phyloP scores from a whole-genome alignment of 805 yeast species.

The Debaryomyces maramus region DNA sequence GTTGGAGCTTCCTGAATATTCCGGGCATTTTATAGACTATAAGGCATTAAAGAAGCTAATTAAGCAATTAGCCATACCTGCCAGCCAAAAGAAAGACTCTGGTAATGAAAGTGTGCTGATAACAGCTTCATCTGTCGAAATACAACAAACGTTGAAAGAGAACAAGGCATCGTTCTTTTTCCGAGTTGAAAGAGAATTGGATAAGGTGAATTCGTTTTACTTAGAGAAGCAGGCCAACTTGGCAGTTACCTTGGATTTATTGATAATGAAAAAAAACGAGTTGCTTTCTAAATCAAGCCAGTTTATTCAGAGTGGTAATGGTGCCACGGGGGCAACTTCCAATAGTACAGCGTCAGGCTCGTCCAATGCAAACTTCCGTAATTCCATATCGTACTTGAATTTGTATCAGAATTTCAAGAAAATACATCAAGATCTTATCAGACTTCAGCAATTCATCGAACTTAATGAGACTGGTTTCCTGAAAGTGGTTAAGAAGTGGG shows the following conservation, averaged over 20 bases:
- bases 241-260: conserved; percentile 71
- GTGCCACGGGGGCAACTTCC: conserved; percentile 1
- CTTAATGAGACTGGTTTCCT: conserved; percentile 94
- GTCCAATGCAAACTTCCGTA: conserved; percentile 45
- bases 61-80: conserved; percentile 65
- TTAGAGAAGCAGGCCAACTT: conserved; percentile 88
- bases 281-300: conserved; percentile 29
- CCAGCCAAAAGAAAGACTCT: conserved; percentile 17
- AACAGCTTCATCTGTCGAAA: conserved; percentile 27
- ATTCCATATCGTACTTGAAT: conserved; percentile 76
- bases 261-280: conserved; percentile 68
- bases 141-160: conserved; percentile 63
- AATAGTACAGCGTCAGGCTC: not conserved
- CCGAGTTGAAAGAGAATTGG: conserved; percentile 89
- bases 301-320: not conserved
- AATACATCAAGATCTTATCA: conserved; percentile 82
- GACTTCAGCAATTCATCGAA: conserved; percentile 91
- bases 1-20: conserved; percentile 91
- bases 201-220: conserved; percentile 91
- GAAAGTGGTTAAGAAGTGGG: conserved; percentile 97
- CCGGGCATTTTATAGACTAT: conserved; percentile 91
- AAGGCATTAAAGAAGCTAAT: conserved; percentile 91
- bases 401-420: conserved; percentile 86
- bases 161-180: conserved; percentile 89
- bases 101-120: conserved; percentile 2